Evolutionary conservation across 2,329 filamentous ascomycete genomes (phyloP).

Genomic region (Erysiphe pulchra): DNA sequence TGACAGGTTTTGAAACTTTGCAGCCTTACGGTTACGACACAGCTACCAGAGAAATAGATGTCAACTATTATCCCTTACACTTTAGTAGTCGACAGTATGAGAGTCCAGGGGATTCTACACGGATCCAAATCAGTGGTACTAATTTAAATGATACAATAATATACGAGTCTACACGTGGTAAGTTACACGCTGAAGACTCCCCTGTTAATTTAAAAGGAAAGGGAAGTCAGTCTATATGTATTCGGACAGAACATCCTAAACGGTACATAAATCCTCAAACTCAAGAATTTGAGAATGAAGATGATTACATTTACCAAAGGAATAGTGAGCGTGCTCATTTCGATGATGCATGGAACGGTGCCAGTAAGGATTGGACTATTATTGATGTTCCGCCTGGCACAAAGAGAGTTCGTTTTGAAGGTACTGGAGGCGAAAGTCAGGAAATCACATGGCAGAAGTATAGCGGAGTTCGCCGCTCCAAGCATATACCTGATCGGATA

Average conservation of each 20-base stretch:
- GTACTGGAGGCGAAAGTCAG: constrained; percentile 44
- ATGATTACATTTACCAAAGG: constrained; percentile 39
- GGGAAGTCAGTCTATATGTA: no score
- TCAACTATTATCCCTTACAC: no score
- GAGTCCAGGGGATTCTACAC: no score
- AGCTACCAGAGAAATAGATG: no score
- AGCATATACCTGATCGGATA: constrained; percentile 43
- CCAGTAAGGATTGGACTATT: constrained; percentile 54
- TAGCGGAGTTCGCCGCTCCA: constrained; percentile 48
- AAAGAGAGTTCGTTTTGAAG: constrained; percentile 60
- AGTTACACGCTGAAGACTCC: constrained; percentile 2
- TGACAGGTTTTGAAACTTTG: no score
- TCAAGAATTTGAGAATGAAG: constrained; percentile 19
- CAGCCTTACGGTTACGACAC: no score
- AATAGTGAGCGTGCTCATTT: constrained; percentile 39
- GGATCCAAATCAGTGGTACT: no score
- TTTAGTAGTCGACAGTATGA: no score
- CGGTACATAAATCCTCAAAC: constrained; percentile 1
- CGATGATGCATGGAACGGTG: constrained; percentile 50
- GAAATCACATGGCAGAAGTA: constrained; percentile 61
- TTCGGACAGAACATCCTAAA: no score
- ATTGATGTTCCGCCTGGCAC: constrained; percentile 69
- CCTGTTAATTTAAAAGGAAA: not conserved
- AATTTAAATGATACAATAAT: no score
- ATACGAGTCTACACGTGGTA: not conserved